A percentile compares a stretch with the other conserved stretches of the same genome.
Conservation (phyloP, 768 basidiomycete genomes). For the Butyriboletus loyo region DNA sequence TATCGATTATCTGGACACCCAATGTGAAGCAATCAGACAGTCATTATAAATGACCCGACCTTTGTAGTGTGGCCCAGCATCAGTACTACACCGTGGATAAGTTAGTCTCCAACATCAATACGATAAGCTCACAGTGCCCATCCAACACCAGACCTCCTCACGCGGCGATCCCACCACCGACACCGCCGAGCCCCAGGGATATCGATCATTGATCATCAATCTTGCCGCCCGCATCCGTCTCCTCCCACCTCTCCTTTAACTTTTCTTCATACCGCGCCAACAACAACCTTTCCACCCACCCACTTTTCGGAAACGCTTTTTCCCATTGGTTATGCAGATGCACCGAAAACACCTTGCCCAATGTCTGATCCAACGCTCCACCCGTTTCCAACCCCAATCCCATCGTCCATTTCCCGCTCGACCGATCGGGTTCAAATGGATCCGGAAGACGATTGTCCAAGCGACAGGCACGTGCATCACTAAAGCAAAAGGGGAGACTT, state of each 20-base stretch:
- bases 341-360: slow-evolving; percentile 77
- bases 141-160: background rate
- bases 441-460: slow-evolving; percentile 91
- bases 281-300: slow-evolving; percentile 86
- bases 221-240: background rate
- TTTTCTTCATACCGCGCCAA: slow-evolving; percentile 56
- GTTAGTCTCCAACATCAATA: background rate
- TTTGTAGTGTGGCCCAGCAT: background rate
- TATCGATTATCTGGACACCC: too few relatives aligned
- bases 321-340: slow-evolving; percentile 98
- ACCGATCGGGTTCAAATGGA: slow-evolving; percentile 65
- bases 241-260: slow-evolving; percentile 12
- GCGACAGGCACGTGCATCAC: slow-evolving; percentile 88
- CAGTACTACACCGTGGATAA: background rate
- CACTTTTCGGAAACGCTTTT: slow-evolving; percentile 74
- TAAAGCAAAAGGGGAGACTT: slow-evolving; percentile 93
- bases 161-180: background rate
- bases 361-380: slow-evolving; percentile 57
- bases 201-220: background rate
- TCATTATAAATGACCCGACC: background rate
- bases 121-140: background rate
- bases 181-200: too few relatives aligned
- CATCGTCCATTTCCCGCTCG: slow-evolving; percentile 63
- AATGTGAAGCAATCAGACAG: background rate
- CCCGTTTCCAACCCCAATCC: slow-evolving; percentile 59